Evolutionary conservation across 139 green algal genomes (phyloP).

Genomic region (Asterochloris erici): DNA sequence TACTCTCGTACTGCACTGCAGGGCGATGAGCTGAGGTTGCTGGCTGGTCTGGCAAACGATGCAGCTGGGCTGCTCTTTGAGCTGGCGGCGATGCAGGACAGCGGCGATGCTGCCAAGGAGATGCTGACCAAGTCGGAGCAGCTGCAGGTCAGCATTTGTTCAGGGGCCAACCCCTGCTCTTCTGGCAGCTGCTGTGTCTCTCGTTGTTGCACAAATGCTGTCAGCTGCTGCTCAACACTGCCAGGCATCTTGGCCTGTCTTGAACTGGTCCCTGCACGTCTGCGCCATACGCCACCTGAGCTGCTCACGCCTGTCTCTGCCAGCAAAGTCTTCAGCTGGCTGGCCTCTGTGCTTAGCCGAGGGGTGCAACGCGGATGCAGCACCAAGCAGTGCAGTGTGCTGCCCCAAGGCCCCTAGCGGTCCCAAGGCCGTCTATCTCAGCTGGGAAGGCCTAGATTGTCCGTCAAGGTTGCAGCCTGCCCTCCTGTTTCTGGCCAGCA

Average conservation of each 20-base stretch:
- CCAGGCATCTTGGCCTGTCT: background rate
- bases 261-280: background rate
- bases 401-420: background rate
- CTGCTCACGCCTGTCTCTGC: background rate
- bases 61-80: conserved; percentile 55
- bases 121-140: conserved; percentile 42
- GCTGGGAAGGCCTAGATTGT: too few relatives aligned
- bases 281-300: background rate
- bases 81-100: conserved; percentile 52
- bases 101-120: conserved; percentile 28
- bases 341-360: background rate
- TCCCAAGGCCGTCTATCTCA: background rate
- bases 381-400: background rate
- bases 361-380: background rate
- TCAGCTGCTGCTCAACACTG: background rate
- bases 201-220: background rate
- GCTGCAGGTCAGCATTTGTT: conserved; percentile 29
- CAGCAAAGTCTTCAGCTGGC: background rate
- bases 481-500: background rate
- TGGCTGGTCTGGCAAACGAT: conserved; percentile 35
- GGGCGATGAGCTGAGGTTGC: conserved; percentile 39
- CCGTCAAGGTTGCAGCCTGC: too few relatives aligned
- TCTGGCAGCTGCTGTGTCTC: background rate
- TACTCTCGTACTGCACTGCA: conserved; percentile 13
- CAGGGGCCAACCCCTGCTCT: background rate